Evolutionary conservation across 306 rosid species (phyloP), one percentile per base, ranked within the genome.

Genomic region (Corylus avellana): DNA sequence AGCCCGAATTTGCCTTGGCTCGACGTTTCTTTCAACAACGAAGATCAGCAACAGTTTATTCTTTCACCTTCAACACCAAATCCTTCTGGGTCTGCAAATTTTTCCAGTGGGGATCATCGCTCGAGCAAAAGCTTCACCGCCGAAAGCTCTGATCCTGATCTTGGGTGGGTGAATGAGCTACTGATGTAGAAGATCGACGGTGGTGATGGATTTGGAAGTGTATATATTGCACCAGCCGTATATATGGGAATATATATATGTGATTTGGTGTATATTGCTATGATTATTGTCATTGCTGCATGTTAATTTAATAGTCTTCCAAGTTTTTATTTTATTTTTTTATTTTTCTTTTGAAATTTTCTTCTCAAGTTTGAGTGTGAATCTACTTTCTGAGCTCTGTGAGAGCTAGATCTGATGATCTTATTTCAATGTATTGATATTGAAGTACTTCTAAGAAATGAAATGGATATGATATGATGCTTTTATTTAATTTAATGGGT

Each of bases 81-180:
- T 35, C 53, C 84, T 46, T 74, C 85, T 58, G 78, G 50, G 55
- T 69, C 82, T 59, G 73, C 10, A 49, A 85, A 67, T 4, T 78
- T 75, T 49, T 74, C 80, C 61, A 47, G 75, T 37, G 67, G 79
- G 9, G 73, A 22, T 22, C 22, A 51, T 35, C 55, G 67, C 56
- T 64, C 85, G 0, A 54, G 66, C 22, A 76, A 54, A 29, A 72
- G 68, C 77, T 66, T 76, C 66, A 37, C n/a, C 16, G 72, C 18
- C 8, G 72, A 67, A 16, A 44, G 8, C 51, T 68, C 86, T 3
- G 83, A 69, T 70, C 98, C 93, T 0, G 98, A 95, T 90, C 85
- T 95, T 9, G 97, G 94, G 22, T 95, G 98, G 98, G 92, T 95
- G 25, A 88, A 95, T 76, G 98, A 95, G 12, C 88, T 95, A 69